Percentiles rank a stretch among this genome's conserved stretches.
These are phyloP conservation scores for Epichloe sylvatica DNA, from an alignment of 2,329 filamentous ascomycete genomes.

Conservation along the genomic window DNA sequence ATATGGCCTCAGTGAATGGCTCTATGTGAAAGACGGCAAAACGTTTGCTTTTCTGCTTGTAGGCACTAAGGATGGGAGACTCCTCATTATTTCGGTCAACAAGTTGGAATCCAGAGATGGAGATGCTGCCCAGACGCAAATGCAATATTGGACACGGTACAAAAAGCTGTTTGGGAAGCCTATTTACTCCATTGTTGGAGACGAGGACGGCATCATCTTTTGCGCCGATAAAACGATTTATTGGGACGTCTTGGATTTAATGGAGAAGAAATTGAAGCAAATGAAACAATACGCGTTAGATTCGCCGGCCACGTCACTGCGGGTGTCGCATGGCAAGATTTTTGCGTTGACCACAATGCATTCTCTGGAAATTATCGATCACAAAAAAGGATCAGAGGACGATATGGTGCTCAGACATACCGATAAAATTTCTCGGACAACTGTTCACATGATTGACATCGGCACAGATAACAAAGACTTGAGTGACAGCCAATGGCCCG, in stretches of 20 bases:
- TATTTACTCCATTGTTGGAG: conserved; percentile 42
- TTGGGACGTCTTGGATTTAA: conserved; percentile 39
- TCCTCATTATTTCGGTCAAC: conserved; percentile 42
- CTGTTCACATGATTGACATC: conserved; percentile 33
- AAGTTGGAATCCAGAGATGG: conserved; percentile 7
- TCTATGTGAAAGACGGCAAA: conserved; percentile 40
- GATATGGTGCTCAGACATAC: conserved; percentile 29
- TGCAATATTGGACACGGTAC: conserved; percentile 42
- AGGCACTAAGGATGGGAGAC: conserved; percentile 37
- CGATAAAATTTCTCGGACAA: conserved; percentile 30
- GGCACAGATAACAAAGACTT: conserved; percentile 17
- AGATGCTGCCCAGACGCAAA: conserved; percentile 8
- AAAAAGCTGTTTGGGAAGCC: conserved; percentile 31
- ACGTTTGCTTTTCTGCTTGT: conserved; percentile 51
- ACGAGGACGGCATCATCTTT: conserved; percentile 42
- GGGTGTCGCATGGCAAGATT: conserved; percentile 32
- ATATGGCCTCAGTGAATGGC: conserved; percentile 50
- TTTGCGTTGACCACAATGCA: conserved; percentile 39
- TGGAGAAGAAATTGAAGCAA: conserved; percentile 35
- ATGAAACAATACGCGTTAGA: conserved; percentile 34
- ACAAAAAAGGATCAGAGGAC: conserved; percentile 21
- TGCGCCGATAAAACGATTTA: conserved; percentile 39
- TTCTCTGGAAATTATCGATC: conserved; percentile 42
- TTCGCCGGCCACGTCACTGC: conserved; percentile 38
- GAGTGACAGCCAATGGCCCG: conserved; percentile 18